Conservation (phyloP, 352 stramenopile genomes). For the Globisporangium nunn region DNA sequence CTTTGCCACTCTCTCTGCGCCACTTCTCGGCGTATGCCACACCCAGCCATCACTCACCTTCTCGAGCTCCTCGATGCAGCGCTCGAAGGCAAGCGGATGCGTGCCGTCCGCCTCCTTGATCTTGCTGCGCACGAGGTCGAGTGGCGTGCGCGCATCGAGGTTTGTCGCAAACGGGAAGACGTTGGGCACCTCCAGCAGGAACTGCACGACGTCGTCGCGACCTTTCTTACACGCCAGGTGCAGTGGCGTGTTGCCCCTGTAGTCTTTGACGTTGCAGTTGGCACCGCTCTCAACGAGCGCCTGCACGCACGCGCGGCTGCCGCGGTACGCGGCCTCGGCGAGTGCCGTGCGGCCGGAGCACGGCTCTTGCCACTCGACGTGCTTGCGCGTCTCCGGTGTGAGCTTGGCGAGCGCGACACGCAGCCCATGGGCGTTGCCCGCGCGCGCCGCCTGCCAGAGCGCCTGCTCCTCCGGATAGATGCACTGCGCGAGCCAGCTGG, state of each 20-base stretch:
- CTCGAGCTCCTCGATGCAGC: slow-evolving; percentile 53
- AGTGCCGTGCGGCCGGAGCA: slow-evolving; percentile 37
- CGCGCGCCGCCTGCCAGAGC: slow-evolving; percentile 40
- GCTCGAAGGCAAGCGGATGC: slow-evolving; percentile 22
- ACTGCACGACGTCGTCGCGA: slow-evolving; percentile 29
- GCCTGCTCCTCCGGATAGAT: slow-evolving; percentile 50
- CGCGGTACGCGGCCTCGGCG: slow-evolving; percentile 29
- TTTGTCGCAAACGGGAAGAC: slow-evolving; percentile 42
- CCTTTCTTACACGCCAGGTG: slow-evolving; percentile 47
- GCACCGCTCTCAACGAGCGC: slow-evolving; percentile 33
- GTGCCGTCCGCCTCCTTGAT: slow-evolving; percentile 18
- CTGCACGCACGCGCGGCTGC: slow-evolving; percentile 36
- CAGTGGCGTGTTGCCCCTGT: slow-evolving; percentile 43
- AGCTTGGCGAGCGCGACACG: slow-evolving; percentile 26
- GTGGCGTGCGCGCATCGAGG: slow-evolving; percentile 32
- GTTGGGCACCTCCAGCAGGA: slow-evolving; percentile 29
- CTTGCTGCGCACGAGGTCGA: slow-evolving; percentile 33
- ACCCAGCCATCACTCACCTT: slow-evolving; percentile 17
- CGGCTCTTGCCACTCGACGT: slow-evolving; percentile 53
- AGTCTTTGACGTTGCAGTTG: slow-evolving; percentile 46
- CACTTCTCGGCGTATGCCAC: neutral
- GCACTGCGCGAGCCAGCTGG: slow-evolving; percentile 46
- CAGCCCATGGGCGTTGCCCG: slow-evolving; percentile 29
- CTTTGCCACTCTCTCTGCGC: neutral
- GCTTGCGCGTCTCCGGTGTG: slow-evolving; percentile 29